Conservation (phyloP, 352 stramenopile genomes). For the Pythium dissimile region DNA sequence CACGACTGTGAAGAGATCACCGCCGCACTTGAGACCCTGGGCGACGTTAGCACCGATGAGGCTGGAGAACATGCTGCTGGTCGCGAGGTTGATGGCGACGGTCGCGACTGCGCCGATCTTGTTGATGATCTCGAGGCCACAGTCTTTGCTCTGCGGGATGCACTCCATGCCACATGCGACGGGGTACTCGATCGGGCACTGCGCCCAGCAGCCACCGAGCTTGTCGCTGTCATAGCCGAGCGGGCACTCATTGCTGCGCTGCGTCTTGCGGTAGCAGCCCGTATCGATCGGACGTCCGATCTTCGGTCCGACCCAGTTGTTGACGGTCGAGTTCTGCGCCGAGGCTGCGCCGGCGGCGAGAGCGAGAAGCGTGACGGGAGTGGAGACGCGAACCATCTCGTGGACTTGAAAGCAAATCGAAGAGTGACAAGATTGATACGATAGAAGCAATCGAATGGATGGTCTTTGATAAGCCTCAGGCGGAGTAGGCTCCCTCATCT, state of each 20-base stretch:
- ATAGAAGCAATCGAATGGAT: background rate
- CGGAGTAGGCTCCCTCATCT: background rate
- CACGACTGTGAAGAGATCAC: slow-evolving; percentile 42
- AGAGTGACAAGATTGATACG: slow-evolving; percentile 3
- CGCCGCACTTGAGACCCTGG: slow-evolving; percentile 40
- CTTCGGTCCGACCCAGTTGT: slow-evolving; percentile 33
- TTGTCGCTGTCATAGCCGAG: slow-evolving; percentile 49
- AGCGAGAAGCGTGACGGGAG: background rate
- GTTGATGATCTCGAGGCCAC: slow-evolving; percentile 37
- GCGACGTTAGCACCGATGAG: slow-evolving; percentile 30
- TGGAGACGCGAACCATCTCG: slow-evolving; percentile 33
- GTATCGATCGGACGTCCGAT: slow-evolving; percentile 27
- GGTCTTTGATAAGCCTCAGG: background rate
- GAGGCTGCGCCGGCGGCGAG: slow-evolving; percentile 2
- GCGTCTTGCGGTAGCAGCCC: slow-evolving; percentile 52
- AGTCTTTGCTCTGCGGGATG: slow-evolving; percentile 66
- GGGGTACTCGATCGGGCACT: slow-evolving; percentile 71
- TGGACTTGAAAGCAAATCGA: slow-evolving; percentile 16
- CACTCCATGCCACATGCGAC: slow-evolving; percentile 70
- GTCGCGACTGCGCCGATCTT: slow-evolving; percentile 49
- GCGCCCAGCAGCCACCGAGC: slow-evolving; percentile 49
- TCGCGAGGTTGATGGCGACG: slow-evolving; percentile 46
- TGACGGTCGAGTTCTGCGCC: slow-evolving; percentile 5
- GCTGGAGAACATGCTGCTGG: slow-evolving; percentile 40
- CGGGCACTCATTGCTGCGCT: slow-evolving; percentile 29